phyloP scores from a whole-genome alignment of 768 basidiomycete genomes.

The Boletus rex-veris region DNA sequence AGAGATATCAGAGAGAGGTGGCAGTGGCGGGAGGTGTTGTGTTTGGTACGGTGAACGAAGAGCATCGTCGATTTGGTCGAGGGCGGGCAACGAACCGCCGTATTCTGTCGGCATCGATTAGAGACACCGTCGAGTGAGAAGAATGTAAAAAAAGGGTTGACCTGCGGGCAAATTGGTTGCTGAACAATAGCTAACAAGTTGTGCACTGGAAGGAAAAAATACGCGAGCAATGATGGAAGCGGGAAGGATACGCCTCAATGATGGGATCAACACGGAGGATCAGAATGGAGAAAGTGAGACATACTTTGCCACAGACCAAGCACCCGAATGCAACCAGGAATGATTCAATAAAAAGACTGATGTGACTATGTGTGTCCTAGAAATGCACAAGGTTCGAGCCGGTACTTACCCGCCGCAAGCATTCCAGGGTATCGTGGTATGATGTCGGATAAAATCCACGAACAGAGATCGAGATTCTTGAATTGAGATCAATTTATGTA shows the following conservation, averaged over 20 bases:
- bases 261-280: conserved; percentile 5
- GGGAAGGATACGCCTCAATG: conserved; percentile 57
- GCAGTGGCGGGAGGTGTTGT: conserved; percentile 4
- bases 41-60: conserved; percentile 24
- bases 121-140: neutral
- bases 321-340: conserved; percentile 66
- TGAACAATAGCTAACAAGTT: conserved; percentile 55
- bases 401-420: conserved; percentile 58
- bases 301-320: conserved; percentile 66
- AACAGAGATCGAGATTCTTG: conserved; percentile 58
- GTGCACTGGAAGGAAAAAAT: conserved; percentile 58
- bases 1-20: neutral
- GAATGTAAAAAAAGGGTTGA: neutral
- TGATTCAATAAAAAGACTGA: conserved; percentile 71
- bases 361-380: neutral
- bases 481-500: neutral
- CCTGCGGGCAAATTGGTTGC: conserved; percentile 53
- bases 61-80: conserved; percentile 50
- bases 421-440: conserved; percentile 73
- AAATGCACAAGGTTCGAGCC: conserved; percentile 1
- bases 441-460: conserved; percentile 63
- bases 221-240: conserved; percentile 55
- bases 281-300: conserved; percentile 23
- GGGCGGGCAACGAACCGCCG: conserved; percentile 56
- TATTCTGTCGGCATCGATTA: conserved; percentile 46